phyloP scores from a whole-genome alignment of 345 rosid species.

The Hibiscus mutabilis region DNA sequence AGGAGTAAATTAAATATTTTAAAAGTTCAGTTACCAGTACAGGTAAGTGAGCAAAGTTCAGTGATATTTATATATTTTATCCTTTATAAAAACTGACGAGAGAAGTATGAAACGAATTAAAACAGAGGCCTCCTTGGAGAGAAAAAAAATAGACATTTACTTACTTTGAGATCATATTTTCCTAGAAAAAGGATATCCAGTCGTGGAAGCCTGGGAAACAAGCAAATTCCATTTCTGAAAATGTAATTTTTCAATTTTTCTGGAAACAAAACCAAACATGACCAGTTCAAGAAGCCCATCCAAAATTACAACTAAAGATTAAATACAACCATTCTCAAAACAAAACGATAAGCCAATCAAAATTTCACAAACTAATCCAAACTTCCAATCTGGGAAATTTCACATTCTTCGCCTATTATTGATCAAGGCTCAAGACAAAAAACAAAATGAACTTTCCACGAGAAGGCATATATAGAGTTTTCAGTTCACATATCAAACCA shows the following conservation, averaged over 20 bases:
- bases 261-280: not conserved
- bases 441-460: no score
- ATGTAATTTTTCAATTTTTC: not conserved
- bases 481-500: no score
- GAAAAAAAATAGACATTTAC: not conserved
- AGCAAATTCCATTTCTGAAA: not conserved
- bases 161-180: not conserved
- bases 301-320: not conserved
- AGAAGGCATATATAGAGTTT: no score
- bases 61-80: no score
- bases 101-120: no score
- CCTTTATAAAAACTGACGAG: no score
- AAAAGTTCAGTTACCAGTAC: no score
- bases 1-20: no score
- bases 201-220: not conserved
- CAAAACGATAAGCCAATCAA: not conserved
- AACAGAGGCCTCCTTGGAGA: no score
- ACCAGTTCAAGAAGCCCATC: not conserved
- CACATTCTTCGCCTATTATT: not conserved
- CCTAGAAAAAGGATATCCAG: not conserved
- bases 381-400: conserved; percentile 5
- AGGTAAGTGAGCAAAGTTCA: no score
- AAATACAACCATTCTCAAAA: not conserved
- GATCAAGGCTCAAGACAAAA: not conserved
- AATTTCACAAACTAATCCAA: not conserved